phyloP scores from a whole-genome alignment of 257 asterid species.

The Marsdenia floribunda region DNA sequence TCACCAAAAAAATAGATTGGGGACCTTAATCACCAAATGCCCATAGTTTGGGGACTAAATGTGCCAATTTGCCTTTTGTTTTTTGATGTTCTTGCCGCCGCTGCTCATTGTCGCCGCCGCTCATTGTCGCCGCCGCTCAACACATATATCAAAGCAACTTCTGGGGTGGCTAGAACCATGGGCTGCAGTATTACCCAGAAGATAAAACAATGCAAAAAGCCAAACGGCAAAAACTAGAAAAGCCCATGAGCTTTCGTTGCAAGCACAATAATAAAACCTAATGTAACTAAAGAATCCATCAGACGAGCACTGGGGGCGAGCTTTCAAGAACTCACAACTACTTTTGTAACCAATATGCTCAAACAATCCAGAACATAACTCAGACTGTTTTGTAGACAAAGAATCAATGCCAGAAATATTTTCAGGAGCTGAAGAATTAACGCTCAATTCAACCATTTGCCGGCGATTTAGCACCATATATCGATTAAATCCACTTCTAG shows the following conservation, averaged over 20 bases:
- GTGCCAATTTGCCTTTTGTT: no score
- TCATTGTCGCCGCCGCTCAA: no score
- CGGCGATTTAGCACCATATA: slow-evolving; percentile 31
- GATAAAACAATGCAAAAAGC: slow-evolving; percentile 87
- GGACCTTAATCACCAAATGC: no score
- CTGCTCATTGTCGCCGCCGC: no score
- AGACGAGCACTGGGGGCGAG: slow-evolving; percentile 52
- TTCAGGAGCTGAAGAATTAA: slow-evolving; percentile 21
- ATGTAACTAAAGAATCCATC: slow-evolving; percentile 70
- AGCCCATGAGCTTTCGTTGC: slow-evolving; percentile 62
- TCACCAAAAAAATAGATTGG: no score
- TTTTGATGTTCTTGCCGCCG: no score
- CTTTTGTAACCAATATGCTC: slow-evolving; percentile 55
- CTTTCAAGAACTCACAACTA: slow-evolving; percentile 81
- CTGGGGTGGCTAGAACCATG: no score
- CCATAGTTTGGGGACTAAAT: no score
- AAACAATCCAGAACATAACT: slow-evolving; percentile 58
- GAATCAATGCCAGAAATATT: slow-evolving; percentile 35
- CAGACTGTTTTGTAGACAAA: slow-evolving; percentile 30
- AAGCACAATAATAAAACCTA: slow-evolving; percentile 63
- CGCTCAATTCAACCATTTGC: slow-evolving; percentile 41
- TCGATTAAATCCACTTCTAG: slow-evolving; percentile 30
- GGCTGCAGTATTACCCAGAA: slow-evolving; percentile 97
- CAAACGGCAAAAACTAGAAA: slow-evolving; percentile 58
- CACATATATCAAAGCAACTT: no score